Base-by-base conservation (phyloP, 1,139 yeast species). In the Blastobotrys capitulatus region DNA sequence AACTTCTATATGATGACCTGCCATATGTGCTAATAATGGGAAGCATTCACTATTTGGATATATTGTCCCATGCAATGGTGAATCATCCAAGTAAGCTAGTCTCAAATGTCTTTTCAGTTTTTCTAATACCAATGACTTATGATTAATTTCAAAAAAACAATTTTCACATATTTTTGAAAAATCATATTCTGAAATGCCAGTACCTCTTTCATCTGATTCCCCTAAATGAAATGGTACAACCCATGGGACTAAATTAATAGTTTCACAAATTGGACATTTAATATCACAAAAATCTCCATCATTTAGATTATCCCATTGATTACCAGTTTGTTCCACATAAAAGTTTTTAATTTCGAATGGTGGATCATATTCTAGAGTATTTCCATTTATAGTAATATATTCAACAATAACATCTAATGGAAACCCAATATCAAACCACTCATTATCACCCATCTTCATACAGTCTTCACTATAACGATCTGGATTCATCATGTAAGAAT, bases 401-500 rank as follows among this genome's bases (percentile, higher is more conserved):
- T 22, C 31, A 6, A 26, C 34, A 16, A 42, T 16, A 3, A 18
- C 8, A n/a, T 25, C 25, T 2, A 42, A 18, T 34, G 46, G 46
- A 25, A 42, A 35, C 34, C 46, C 46, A 4, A 19, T 18, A 6
- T 13, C 13, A 32, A 22, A 42, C 46, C 46, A 42, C 9, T 39
- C 40, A n/a, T 39, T 39, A 26, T 42, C 46, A 2, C 47, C 47
- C 19, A 19, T 6, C 15, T 42, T 25, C 42, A 44, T 44, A 38
- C 67, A 64, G 27, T 62, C 63, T 44, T 70, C 72, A 51, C 67
- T 63, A 47, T 58, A 65, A 0, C 67, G 53, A 27, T 57, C 54
- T 1, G 72, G 71, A 46, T 63, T 65, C 50, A 68, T 56, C 52
- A 66, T 51, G 48, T 63, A 65, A 2, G 71, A 54, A 55, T 73